Conservation (phyloP, 495 filamentous ascomycete species). For the Penicillium manginii region DNA sequence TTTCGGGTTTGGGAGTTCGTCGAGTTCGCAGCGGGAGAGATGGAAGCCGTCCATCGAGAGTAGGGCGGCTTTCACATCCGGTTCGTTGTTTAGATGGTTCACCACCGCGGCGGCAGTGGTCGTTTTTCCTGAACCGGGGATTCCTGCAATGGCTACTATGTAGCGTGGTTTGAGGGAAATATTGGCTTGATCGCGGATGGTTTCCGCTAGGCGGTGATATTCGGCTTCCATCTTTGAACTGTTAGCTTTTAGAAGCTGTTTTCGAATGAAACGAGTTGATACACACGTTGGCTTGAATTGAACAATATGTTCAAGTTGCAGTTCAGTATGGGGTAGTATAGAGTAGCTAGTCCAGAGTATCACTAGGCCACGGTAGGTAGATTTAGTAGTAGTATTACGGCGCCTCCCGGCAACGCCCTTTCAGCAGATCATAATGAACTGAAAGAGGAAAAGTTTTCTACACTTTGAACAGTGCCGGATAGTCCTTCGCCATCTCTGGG, state of each 20-base stretch:
- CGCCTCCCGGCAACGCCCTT: neutral
- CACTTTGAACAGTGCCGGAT: neutral
- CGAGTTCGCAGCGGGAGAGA: conserved; percentile 36
- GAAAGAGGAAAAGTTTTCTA: neutral
- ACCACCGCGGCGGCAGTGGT: conserved; percentile 45
- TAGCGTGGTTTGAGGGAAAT: conserved; percentile 27
- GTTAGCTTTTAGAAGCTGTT: neutral
- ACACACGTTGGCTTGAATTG: too few species aligned
- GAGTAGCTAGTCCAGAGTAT: too few species aligned
- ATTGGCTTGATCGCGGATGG: conserved; percentile 27
- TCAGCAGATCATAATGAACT: conserved; percentile 6
- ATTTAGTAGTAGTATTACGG: neutral
- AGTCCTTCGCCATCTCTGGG: neutral
- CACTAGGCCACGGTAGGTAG: too few species aligned
- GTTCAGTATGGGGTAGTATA: neutral
- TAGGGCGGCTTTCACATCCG: conserved; percentile 24
- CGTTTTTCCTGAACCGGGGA: conserved; percentile 54
- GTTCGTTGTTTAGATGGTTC: conserved; percentile 31
- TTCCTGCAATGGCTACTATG: conserved; percentile 48
- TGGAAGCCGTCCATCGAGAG: conserved; percentile 53
- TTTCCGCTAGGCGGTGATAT: conserved; percentile 27
- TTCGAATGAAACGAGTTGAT: neutral
- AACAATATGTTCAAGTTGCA: neutral
- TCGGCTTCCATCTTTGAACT: conserved; percentile 30
- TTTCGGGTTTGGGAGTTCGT: conserved; percentile 38